Conservation (phyloP, 78 protist genomes). For the Salpingoeca rosetta region DNA sequence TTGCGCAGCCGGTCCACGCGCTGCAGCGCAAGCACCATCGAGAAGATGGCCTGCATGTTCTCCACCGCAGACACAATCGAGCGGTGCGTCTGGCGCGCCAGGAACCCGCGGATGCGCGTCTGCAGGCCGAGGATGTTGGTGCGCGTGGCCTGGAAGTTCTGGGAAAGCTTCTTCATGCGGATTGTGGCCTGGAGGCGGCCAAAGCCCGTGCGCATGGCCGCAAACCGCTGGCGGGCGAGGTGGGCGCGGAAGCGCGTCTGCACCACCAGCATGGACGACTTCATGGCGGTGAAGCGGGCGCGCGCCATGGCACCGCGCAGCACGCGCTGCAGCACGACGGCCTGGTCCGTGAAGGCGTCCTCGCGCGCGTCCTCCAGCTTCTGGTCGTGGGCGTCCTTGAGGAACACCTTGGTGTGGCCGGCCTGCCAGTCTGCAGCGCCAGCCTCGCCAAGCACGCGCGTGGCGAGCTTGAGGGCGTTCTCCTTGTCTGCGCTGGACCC, state of each 20-base stretch:
- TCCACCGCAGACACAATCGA: too few species aligned
- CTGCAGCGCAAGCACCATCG: not conserved
- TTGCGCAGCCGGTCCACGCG: not conserved
- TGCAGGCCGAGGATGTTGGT: not conserved
- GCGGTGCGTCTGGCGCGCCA: not conserved
- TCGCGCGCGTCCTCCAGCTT: not conserved
- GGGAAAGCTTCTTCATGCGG: not conserved
- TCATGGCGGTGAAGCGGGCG: not conserved
- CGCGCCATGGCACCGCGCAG: not conserved
- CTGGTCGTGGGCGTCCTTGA: not conserved
- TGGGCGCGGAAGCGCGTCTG: not conserved
- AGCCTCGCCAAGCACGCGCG: not conserved
- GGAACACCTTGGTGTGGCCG: slow-evolving; percentile 10
- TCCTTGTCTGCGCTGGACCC: not conserved
- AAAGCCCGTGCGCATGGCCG: not conserved
- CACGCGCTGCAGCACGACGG: not conserved
- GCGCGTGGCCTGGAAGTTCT: not conserved
- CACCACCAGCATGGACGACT: not conserved
- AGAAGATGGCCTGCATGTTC: not conserved
- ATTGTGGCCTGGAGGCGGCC: not conserved
- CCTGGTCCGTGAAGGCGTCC: not conserved
- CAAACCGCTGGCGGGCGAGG: not conserved
- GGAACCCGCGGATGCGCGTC: not conserved
- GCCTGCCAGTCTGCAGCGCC: not conserved
- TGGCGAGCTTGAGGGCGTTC: not conserved